Evolutionary conservation across 2,329 filamentous ascomycete species (phyloP).

Genomic region (Aspergillus sp.): DNA sequence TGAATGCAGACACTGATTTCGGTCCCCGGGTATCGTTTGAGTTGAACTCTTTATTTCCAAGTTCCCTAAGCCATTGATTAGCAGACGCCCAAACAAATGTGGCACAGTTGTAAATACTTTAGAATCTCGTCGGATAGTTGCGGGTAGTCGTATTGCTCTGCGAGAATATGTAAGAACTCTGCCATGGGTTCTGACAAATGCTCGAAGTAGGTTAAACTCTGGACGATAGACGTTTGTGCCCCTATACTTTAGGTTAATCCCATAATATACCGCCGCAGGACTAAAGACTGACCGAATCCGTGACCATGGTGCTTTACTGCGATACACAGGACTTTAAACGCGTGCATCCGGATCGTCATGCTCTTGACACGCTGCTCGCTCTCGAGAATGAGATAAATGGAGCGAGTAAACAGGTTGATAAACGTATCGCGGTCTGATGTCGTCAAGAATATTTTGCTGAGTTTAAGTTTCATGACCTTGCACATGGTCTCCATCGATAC

Average conservation of each 20-base stretch:
- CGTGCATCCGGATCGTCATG: slow-evolving; percentile 89
- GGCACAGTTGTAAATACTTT: slow-evolving; percentile 45
- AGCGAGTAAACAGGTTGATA: slow-evolving; percentile 85
- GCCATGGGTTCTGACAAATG: slow-evolving; percentile 99
- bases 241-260: slow-evolving; percentile 55
- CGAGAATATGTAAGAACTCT: slow-evolving; percentile 92
- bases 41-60: slow-evolving; percentile 98
- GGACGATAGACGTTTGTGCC: slow-evolving; percentile 96
- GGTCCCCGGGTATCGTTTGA: slow-evolving; percentile 93
- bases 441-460: slow-evolving; percentile 90
- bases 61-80: slow-evolving; percentile 61
- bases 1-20: slow-evolving; percentile 93
- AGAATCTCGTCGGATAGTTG: slow-evolving; percentile 93
- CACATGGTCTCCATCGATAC: slow-evolving; percentile 91
- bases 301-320: slow-evolving; percentile 98
- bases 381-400: slow-evolving; percentile 91
- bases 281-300: slow-evolving; percentile 71
- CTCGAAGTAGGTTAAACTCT: slow-evolving; percentile 97
- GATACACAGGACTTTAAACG: slow-evolving; percentile 94
- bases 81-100: slow-evolving; percentile 5
- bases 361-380: slow-evolving; percentile 91
- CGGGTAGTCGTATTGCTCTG: slow-evolving; percentile 96
- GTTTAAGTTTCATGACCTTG: slow-evolving; percentile 90
- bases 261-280: background rate
- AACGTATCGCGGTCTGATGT: slow-evolving; percentile 97